Evolutionary conservation across 148 eudicot species (phyloP).

Genomic region (Drosera capensis): DNA sequence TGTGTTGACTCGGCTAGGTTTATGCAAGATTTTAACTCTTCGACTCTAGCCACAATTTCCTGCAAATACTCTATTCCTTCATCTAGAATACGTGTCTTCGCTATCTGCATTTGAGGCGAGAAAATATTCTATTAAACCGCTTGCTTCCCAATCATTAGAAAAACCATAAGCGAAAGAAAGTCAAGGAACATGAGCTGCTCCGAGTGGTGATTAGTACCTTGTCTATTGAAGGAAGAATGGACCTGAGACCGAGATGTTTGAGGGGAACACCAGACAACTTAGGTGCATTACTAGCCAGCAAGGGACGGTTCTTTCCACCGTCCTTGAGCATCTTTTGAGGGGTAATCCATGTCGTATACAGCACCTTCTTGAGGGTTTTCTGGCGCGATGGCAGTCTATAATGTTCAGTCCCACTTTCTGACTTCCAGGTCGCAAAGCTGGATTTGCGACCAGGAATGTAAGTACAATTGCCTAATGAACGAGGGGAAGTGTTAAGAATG

Average conservation of each 20-base stretch:
- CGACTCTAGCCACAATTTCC: slow-evolving; percentile 34
- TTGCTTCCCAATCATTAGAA: no score
- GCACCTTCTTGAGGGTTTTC: slow-evolving; percentile 16
- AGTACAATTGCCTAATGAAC: slow-evolving; percentile 5
- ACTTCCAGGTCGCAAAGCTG: slow-evolving; percentile 23
- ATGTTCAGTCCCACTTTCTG: not conserved
- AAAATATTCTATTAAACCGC: no score
- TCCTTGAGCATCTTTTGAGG: no score
- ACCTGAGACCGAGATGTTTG: no score
- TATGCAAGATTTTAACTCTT: slow-evolving; percentile 27
- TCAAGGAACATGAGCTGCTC: not conserved
- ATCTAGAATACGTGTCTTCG: slow-evolving; percentile 21
- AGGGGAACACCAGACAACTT: no score
- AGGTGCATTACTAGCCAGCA: no score
- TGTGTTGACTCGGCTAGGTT: slow-evolving; percentile 19
- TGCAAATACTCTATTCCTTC: slow-evolving; percentile 23
- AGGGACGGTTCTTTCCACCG: no score
- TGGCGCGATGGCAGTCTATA: slow-evolving; percentile 7
- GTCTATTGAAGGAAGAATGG: slow-evolving; percentile 24
- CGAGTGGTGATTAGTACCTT: slow-evolving; percentile 15
- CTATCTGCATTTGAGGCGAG: slow-evolving; percentile 15
- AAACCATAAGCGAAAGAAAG: no score
- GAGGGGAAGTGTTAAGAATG: slow-evolving; percentile 11
- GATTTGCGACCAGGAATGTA: slow-evolving; percentile 10
- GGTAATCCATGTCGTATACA: slow-evolving; percentile 15